phyloP scores from a whole-genome alignment of 805 yeast species.

The Pichia nanzhaoensis region DNA sequence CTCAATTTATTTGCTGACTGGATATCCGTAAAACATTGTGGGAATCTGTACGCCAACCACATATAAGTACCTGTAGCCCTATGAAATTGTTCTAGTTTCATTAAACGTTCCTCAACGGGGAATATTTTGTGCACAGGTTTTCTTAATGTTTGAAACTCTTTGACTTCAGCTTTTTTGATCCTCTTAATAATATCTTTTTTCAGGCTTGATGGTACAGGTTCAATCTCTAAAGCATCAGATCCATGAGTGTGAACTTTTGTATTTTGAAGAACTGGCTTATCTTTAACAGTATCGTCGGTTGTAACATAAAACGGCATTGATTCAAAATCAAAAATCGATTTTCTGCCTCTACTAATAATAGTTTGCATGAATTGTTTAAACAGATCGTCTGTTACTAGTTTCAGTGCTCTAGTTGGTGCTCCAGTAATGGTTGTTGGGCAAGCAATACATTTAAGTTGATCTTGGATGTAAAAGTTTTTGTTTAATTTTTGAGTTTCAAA shows the following conservation, averaged over 20 bases:
- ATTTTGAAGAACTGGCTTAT: conserved; percentile 8
- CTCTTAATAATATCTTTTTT: conserved; percentile 15
- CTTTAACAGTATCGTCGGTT: conserved; percentile 15
- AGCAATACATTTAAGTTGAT: conserved; percentile 34
- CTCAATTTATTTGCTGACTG: conserved; percentile 69
- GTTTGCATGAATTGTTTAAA: conserved; percentile 43
- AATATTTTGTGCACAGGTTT: conserved; percentile 16
- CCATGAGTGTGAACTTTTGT: conserved; percentile 13
- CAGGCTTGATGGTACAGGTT: conserved; percentile 24
- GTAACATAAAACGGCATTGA: conserved; percentile 29
- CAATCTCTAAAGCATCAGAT: conserved; percentile 17
- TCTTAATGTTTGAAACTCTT: conserved; percentile 15
- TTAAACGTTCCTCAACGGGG: conserved; percentile 28
- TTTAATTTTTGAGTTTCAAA: conserved; percentile 20
- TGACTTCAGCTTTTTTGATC: conserved; percentile 12
- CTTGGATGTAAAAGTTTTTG: conserved; percentile 25
- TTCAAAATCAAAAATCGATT: conserved; percentile 46
- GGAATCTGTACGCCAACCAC: conserved; percentile 87
- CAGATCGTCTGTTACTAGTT: conserved; percentile 32
- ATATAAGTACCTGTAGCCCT: conserved; percentile 59
- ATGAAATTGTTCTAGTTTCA: conserved; percentile 58
- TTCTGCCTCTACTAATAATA: conserved; percentile 48
- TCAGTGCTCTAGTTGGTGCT: conserved; percentile 20
- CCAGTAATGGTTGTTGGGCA: conserved; percentile 25
- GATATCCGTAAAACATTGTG: conserved; percentile 69